Evolutionary conservation across 129 eudicot genomes (phyloP).

Genomic region (Dittrichia graveolens): DNA sequence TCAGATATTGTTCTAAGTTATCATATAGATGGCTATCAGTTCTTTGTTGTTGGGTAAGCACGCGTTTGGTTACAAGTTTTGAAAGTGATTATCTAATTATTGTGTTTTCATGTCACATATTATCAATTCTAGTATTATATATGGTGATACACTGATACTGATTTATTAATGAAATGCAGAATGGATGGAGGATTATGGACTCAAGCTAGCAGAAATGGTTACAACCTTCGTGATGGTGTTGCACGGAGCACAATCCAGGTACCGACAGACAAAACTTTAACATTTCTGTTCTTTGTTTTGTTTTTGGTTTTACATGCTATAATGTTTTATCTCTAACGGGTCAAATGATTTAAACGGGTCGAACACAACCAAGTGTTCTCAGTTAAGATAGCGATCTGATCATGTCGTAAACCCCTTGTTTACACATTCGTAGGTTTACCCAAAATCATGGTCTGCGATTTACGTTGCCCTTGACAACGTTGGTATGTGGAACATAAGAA

Average conservation of each 20-base stretch:
- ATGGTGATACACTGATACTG: no score
- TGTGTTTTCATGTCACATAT: neutral
- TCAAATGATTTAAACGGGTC: neutral
- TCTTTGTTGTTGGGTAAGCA: constrained; percentile 92
- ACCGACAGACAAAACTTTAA: constrained; percentile 12
- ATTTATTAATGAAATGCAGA: constrained; percentile 39
- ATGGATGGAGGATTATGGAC: constrained; percentile 97
- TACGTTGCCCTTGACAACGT: constrained; percentile 84
- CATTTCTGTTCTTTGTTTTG: neutral
- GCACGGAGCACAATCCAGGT: constrained; percentile 89
- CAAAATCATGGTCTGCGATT: constrained; percentile 85
- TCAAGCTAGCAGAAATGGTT: constrained; percentile 59
- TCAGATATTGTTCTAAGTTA: constrained; percentile 77
- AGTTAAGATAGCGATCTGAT: no score
- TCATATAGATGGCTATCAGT: constrained; percentile 82
- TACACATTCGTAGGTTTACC: constrained; percentile 62
- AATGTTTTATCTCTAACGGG: neutral
- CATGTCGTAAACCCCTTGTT: no score
- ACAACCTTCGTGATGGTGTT: constrained; percentile 90
- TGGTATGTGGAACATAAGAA: constrained; percentile 93
- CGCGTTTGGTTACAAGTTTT: neutral
- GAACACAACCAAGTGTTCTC: no score
- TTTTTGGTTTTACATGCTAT: neutral
- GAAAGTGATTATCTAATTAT: neutral
- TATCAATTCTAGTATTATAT: neutral